A percentile compares a stretch with the other conserved stretches of the same genome.
Conservation (phyloP, 2,329 filamentous ascomycete genomes). For the Myriangium duriaei region DNA sequence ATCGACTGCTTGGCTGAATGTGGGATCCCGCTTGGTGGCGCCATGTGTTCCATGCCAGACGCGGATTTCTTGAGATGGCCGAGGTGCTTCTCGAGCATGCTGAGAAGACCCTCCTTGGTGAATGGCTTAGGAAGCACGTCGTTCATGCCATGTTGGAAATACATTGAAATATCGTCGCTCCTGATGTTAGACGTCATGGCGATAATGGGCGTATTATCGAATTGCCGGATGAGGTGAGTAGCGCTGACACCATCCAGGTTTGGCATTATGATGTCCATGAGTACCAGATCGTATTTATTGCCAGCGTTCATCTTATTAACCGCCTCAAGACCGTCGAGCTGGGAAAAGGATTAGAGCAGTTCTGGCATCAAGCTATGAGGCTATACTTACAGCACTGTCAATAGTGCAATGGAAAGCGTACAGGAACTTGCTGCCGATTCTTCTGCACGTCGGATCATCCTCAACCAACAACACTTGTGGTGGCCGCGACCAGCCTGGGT, state of each 20-base stretch:
- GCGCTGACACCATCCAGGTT: conserved; percentile 89
- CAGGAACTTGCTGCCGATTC: conserved; percentile 55
- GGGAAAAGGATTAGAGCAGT: no score
- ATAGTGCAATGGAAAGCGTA: conserved; percentile 52
- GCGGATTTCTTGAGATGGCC: conserved; percentile 59
- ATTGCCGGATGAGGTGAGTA: conserved; percentile 82
- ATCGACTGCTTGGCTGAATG: conserved; percentile 42
- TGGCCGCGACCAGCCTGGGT: conserved; percentile 52
- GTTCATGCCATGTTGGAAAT: conserved; percentile 97
- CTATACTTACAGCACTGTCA: conserved; percentile 46
- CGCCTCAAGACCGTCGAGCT: conserved; percentile 81
- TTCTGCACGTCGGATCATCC: conserved; percentile 55
- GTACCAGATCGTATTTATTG: conserved; percentile 49
- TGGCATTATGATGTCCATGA: conserved; percentile 75
- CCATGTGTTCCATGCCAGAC: conserved; percentile 19
- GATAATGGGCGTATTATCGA: conserved; percentile 76
- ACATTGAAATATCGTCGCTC: conserved; percentile 91
- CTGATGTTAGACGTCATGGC: conserved; percentile 99
- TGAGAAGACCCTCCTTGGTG: conserved; percentile 68
- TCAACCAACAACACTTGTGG: conserved; percentile 86
- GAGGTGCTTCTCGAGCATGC: conserved; percentile 77
- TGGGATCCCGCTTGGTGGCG: conserved; percentile 38
- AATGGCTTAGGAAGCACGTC: conserved; percentile 96
- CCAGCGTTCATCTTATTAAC: conserved; percentile 68
- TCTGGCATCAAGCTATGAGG: background rate